phyloP scores from a whole-genome alignment of 306 rosid genomes.

The Oxytropis ochrocephala region DNA sequence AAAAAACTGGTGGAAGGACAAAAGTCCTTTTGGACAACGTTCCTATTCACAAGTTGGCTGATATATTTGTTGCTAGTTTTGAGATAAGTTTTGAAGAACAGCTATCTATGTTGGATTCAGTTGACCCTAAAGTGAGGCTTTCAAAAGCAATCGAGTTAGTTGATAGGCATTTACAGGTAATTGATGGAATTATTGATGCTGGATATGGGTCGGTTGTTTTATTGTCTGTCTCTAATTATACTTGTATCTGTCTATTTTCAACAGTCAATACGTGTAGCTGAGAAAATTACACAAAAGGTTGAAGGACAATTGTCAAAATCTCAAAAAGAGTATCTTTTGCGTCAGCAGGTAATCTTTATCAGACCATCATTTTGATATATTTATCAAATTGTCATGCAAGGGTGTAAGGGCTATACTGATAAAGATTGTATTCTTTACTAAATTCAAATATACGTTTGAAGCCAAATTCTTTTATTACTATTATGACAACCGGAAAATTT shows the following conservation, averaged over 20 bases:
- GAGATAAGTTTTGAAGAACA: slow-evolving; percentile 99
- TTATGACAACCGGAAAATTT: not conserved
- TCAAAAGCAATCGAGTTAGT: slow-evolving; percentile 97
- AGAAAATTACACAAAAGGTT: slow-evolving; percentile 98
- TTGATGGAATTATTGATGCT: slow-evolving; percentile 12
- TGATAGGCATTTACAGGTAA: slow-evolving; percentile 96
- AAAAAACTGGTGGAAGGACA: slow-evolving; percentile 95
- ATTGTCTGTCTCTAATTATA: slow-evolving; percentile 24
- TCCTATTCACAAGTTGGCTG: slow-evolving; percentile 97
- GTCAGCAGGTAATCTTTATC: slow-evolving; percentile 79
- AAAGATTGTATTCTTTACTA: not conserved
- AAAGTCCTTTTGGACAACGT: slow-evolving; percentile 92
- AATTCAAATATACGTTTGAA: slow-evolving; percentile 4
- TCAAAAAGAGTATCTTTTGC: slow-evolving; percentile 93
- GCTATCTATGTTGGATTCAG: slow-evolving; percentile 82
- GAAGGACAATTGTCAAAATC: slow-evolving; percentile 98
- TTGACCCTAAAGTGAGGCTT: slow-evolving; percentile 89
- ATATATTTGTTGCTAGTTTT: slow-evolving; percentile 98
- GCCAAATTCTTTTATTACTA: not conserved
- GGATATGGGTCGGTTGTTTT: slow-evolving; percentile 10
- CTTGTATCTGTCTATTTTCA: slow-evolving; percentile 28
- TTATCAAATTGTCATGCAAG: not conserved
- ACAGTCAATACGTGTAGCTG: slow-evolving; percentile 98
- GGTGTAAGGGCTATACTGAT: not conserved
- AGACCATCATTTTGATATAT: slow-evolving; percentile 3